phyloP scores from a whole-genome alignment of 2,329 filamentous ascomycete genomes.

The Epichloe aotearoae region DNA sequence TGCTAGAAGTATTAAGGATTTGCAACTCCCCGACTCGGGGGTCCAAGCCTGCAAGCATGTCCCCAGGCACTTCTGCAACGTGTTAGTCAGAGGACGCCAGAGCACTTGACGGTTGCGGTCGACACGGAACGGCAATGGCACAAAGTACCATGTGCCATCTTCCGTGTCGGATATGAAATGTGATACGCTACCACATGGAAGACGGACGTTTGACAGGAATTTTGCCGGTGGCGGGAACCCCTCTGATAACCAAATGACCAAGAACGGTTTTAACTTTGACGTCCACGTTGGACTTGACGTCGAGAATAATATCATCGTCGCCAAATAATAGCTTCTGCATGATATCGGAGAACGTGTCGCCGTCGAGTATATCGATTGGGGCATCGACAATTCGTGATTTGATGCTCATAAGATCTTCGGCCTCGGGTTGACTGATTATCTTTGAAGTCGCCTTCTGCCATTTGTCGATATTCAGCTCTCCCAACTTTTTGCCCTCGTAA shows the following conservation, averaged over 20 bases:
- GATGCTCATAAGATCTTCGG: slow-evolving; percentile 55
- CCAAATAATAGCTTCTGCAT: slow-evolving; percentile 73
- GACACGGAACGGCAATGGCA: slow-evolving; percentile 6
- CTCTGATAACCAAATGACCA: slow-evolving; percentile 66
- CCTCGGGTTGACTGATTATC: slow-evolving; percentile 42
- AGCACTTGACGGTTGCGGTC: slow-evolving; percentile 9
- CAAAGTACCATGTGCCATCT: slow-evolving; percentile 14
- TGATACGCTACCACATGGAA: slow-evolving; percentile 17
- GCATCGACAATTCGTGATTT: slow-evolving; percentile 64
- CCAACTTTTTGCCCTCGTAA: slow-evolving; percentile 66
- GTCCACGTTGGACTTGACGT: slow-evolving; percentile 69
- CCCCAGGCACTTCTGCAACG: slow-evolving; percentile 42
- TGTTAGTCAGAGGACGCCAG: slow-evolving; percentile 20
- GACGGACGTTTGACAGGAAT: slow-evolving; percentile 91
- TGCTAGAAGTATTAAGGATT: slow-evolving; percentile 58
- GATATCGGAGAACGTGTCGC: slow-evolving; percentile 65
- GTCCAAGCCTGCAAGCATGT: slow-evolving; percentile 31
- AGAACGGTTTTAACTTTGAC: slow-evolving; percentile 71
- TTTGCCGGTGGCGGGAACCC: slow-evolving; percentile 72
- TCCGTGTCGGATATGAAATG: slow-evolving; percentile 9
- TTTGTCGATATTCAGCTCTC: slow-evolving; percentile 61
- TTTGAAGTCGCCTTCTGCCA: slow-evolving; percentile 81
- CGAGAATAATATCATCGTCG: slow-evolving; percentile 52
- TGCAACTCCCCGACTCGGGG: slow-evolving; percentile 59
- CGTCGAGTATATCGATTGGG: slow-evolving; percentile 70